These are phyloP conservation scores for Myriosclerotinia scirpicola DNA, from an alignment of 2,329 filamentous ascomycete genomes.

Conservation along the genomic window DNA sequence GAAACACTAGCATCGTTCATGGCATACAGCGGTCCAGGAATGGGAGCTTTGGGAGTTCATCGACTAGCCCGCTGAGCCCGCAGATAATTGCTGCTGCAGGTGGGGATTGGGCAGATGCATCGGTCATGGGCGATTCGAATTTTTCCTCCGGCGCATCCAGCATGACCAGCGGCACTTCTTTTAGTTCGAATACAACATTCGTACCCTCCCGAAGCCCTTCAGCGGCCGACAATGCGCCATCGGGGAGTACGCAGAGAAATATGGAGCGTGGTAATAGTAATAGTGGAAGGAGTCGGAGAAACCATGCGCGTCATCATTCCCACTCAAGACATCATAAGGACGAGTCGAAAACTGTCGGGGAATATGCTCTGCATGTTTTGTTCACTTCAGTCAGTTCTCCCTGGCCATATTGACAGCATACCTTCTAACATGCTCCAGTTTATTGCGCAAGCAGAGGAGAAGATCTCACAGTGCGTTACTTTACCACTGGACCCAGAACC, in stretches of 20 bases:
- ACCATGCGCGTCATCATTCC: slow-evolving; percentile 68
- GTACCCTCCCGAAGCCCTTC: slow-evolving; percentile 43
- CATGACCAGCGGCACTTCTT: slow-evolving; percentile 36
- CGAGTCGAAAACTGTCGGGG: slow-evolving; percentile 90
- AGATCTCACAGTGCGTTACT: slow-evolving; percentile 84
- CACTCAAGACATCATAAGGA: slow-evolving; percentile 64
- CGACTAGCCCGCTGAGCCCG: slow-evolving; percentile 82
- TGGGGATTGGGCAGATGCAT: slow-evolving; percentile 38
- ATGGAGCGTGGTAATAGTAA: slow-evolving; percentile 62
- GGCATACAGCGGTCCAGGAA: slow-evolving; percentile 90
- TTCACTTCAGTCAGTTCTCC: slow-evolving; percentile 74
- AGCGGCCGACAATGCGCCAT: slow-evolving; percentile 47
- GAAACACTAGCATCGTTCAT: slow-evolving; percentile 96
- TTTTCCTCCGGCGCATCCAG: slow-evolving; percentile 35
- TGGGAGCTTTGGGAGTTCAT: slow-evolving; percentile 78
- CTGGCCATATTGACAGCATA: slow-evolving; percentile 14
- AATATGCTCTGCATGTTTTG: slow-evolving; percentile 94
- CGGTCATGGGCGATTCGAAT: slow-evolving; percentile 38
- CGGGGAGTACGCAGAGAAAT: slow-evolving; percentile 51
- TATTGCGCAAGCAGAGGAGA: slow-evolving; percentile 93
- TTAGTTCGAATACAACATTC: slow-evolving; percentile 38
- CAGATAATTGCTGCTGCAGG: slow-evolving; percentile 76
- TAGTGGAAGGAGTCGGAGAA: slow-evolving; percentile 62
- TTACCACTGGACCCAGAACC: slow-evolving; percentile 78
- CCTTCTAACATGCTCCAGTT: slow-evolving; percentile 55